Conservation (phyloP, 2,329 filamentous ascomycete species). For the Hypoxylon sp. region DNA sequence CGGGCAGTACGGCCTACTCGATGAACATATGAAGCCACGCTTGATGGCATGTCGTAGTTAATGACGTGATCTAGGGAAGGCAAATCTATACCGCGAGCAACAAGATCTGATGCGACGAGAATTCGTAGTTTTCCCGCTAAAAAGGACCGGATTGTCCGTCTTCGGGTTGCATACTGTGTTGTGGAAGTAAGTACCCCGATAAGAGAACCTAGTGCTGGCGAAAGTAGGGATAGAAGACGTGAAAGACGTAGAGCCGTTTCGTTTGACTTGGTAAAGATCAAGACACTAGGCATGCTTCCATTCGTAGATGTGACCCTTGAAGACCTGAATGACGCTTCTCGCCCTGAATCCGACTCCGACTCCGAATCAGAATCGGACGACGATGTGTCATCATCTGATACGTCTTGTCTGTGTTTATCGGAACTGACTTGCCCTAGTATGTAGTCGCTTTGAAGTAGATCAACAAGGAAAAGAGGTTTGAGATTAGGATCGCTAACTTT, state of each 20-base stretch:
- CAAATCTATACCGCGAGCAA: slow-evolving; percentile 90
- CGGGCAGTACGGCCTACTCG: slow-evolving; percentile 92
- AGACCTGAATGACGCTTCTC: slow-evolving; percentile 39
- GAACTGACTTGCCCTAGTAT: slow-evolving; percentile 55
- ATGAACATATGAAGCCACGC: slow-evolving; percentile 87
- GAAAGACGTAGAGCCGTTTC: slow-evolving; percentile 90
- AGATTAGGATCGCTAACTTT: slow-evolving; percentile 77
- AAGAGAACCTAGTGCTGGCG: slow-evolving; percentile 68
- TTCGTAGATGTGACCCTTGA: slow-evolving; percentile 14
- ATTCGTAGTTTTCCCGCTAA: slow-evolving; percentile 74
- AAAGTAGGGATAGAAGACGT: slow-evolving; percentile 79
- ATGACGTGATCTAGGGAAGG: slow-evolving; percentile 85
- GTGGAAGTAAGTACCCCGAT: slow-evolving; percentile 84
- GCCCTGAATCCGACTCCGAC: slow-evolving; percentile 54
- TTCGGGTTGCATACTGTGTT: slow-evolving; percentile 78
- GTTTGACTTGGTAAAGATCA: slow-evolving; percentile 93
- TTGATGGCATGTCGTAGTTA: slow-evolving; percentile 92
- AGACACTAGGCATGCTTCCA: slow-evolving; percentile 62
- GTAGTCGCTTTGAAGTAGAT: slow-evolving; percentile 75
- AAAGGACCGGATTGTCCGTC: slow-evolving; percentile 78
- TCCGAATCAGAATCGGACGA: slow-evolving; percentile 56
- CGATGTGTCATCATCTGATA: slow-evolving; percentile 55
- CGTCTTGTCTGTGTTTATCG: slow-evolving; percentile 30
- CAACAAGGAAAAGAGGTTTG: slow-evolving; percentile 88
- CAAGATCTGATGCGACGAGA: slow-evolving; percentile 92